A percentile compares a stretch with the other conserved stretches of the same genome.
phyloP scores from a whole-genome alignment of 2,329 filamentous ascomycete genomes.

The Aspergillus fijiensis region DNA sequence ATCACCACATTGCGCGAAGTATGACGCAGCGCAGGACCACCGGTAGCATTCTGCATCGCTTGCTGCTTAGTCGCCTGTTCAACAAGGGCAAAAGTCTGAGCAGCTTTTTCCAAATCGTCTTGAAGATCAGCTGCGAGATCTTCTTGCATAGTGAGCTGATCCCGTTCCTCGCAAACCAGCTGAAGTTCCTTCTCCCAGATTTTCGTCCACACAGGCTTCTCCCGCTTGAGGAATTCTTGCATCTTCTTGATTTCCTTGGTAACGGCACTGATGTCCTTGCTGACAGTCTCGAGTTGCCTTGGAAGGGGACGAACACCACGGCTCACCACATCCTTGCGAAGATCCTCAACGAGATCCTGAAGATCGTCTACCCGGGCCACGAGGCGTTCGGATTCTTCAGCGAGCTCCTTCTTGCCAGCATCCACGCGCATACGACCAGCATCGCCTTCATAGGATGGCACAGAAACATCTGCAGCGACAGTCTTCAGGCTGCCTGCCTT shows the following conservation, averaged over 20 bases:
- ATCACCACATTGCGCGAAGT: constrained; percentile 54
- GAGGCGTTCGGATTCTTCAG: constrained; percentile 82
- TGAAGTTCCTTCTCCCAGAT: constrained; percentile 99
- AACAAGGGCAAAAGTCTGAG: constrained; percentile 88
- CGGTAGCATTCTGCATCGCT: constrained; percentile 63
- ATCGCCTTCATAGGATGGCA: constrained; percentile 72
- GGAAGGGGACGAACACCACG: constrained; percentile 89
- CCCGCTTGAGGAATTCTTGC: constrained; percentile 84
- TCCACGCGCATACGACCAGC: constrained; percentile 84
- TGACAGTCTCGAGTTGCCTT: constrained; percentile 82
- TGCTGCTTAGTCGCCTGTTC: constrained; percentile 99
- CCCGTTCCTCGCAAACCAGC: constrained; percentile 90
- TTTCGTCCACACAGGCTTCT: constrained; percentile 98
- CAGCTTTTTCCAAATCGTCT: constrained; percentile 92
- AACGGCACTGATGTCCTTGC: constrained; percentile 79
- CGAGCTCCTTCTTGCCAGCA: constrained; percentile 80
- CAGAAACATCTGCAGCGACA: constrained; percentile 66
- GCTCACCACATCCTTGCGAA: constrained; percentile 93
- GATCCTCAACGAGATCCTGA: constrained; percentile 94
- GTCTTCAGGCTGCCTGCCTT: constrained; percentile 82
- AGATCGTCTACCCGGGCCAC: constrained; percentile 92
- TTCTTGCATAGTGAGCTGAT: constrained; percentile 93
- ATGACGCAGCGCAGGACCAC: constrained; percentile 46
- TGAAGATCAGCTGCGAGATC: constrained; percentile 88
- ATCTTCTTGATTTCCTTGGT: constrained; percentile 89